Evolutionary conservation across 495 filamentous ascomycete genomes (phyloP), one percentile per base, ranked within the genome.

Genomic region (Penicillium desertorum): DNA sequence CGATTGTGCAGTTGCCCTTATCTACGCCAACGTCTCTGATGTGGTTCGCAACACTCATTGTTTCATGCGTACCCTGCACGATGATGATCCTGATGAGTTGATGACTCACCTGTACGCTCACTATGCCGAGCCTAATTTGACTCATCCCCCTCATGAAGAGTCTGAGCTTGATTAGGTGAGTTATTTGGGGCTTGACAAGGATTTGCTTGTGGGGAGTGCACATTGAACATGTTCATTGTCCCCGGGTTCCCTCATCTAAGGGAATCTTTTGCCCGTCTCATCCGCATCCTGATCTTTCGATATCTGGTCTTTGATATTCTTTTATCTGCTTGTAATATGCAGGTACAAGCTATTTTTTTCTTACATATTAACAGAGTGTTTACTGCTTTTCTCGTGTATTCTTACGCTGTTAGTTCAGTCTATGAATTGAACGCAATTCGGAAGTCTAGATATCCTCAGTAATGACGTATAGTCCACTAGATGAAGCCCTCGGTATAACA

Each of bases 21-120:
- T 64, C 20, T 64, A 50, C 7, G 17, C 25, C 29, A 48, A 59
- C 32, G 43, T 64, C 25, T 58, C 59, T 1, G 27, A 39, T 8
- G 20, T 37, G 11, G 20, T 64, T 2, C 59, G 58, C 1, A n/a
- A 58, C 11, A 8, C 34, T 2, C 12, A 6, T 5, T 61, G 58
- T 27, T 54, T 64, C 7, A 9, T 56, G 8, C 8, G 6, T 6
- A 12, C 20, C 17, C 6, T 51, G 9, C n/a, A 4, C 3, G 2
- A 30, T 0, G 29, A 54, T 7, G 29, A 41, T 27, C 45, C 51
- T 0, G 9, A 30, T 1, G 19, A 14, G 0, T n/a, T 61, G 25
- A 54, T 62, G 59, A 0, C 4, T 0, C 14, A 43, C 11, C 20
- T 62, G 16, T 45, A 32, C 3, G 19, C 22, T 8, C 62, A 64